A percentile compares a stretch with the other conserved stretches of the same genome.
Conservation (phyloP, 148 eudicot genomes). For the Pharnaceum exiguum region DNA sequence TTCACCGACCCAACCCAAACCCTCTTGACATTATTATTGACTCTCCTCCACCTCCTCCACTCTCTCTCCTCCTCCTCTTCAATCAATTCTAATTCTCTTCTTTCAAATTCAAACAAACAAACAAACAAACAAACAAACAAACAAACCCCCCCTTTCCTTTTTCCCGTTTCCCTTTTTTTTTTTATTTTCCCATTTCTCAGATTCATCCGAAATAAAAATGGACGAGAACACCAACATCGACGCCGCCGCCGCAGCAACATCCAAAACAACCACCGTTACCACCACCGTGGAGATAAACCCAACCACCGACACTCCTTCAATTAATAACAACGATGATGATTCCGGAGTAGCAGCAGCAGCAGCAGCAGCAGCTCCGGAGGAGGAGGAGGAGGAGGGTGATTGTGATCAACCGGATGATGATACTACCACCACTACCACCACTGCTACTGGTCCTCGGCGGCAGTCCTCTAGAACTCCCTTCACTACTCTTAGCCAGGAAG, state of each 20-base stretch:
- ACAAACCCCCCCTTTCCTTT: no score
- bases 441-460: constrained; percentile 6
- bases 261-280: constrained; percentile 17
- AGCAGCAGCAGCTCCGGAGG: constrained; percentile 2
- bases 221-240: constrained; percentile 37
- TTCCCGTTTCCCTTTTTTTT: no score
- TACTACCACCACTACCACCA: no score
- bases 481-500: constrained; percentile 82
- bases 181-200: no score
- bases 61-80: no score
- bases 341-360: background rate
- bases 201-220: no score
- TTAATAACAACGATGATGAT: background rate
- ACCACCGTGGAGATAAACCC: constrained; percentile 16
- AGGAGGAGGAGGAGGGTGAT: constrained; percentile 5
- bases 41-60: no score
- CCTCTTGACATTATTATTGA: no score
- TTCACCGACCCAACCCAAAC: no score
- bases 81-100: no score
- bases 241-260: constrained; percentile 25
- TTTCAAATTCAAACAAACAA: no score
- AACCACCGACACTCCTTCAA: background rate
- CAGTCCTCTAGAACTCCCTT: constrained; percentile 59
- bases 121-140: no score
- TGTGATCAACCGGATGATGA: constrained; percentile 5